Percentiles rank a stretch among this genome's conserved stretches.
phyloP scores from a whole-genome alignment of 2,329 filamentous ascomycete species.

The Penicillium brevicompactum region DNA sequence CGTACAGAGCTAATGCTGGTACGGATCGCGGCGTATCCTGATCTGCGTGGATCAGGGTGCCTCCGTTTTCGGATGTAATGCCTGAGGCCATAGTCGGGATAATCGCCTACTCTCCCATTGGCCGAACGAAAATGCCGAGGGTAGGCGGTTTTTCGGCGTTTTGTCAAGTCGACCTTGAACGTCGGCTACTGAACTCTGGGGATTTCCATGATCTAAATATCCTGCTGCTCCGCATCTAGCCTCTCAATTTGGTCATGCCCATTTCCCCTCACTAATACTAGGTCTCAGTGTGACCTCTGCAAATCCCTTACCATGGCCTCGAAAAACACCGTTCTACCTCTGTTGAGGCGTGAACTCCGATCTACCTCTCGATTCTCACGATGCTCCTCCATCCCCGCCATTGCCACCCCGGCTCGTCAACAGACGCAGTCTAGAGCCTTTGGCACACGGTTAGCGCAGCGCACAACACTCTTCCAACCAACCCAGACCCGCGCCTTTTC shows the following conservation, averaged over 20 bases:
- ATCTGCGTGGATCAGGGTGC: not conserved
- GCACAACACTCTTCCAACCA: conserved; percentile 22
- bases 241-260: conserved; percentile 17
- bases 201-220: conserved; percentile 7
- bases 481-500: conserved; percentile 49
- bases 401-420: conserved; percentile 21
- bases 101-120: conserved; percentile 32
- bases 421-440: conserved; percentile 23
- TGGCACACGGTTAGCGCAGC: conserved; percentile 21
- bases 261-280: conserved; percentile 8
- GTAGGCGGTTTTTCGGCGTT: conserved; percentile 29
- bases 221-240: conserved; percentile 3
- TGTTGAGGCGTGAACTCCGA: conserved; percentile 45
- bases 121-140: conserved; percentile 20
- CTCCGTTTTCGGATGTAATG: not conserved
- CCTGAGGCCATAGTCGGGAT: conserved; percentile 8
- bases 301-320: conserved; percentile 39
- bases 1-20: not conserved
- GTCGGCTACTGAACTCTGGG: conserved; percentile 29
- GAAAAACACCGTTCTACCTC: conserved; percentile 42
- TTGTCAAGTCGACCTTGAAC: conserved; percentile 15
- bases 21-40: not conserved
- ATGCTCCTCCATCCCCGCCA: conserved; percentile 26
- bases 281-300: not conserved
- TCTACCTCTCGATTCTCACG: conserved; percentile 33